Conservation (phyloP, 306 rosid genomes). For the Rosa persica region DNA sequence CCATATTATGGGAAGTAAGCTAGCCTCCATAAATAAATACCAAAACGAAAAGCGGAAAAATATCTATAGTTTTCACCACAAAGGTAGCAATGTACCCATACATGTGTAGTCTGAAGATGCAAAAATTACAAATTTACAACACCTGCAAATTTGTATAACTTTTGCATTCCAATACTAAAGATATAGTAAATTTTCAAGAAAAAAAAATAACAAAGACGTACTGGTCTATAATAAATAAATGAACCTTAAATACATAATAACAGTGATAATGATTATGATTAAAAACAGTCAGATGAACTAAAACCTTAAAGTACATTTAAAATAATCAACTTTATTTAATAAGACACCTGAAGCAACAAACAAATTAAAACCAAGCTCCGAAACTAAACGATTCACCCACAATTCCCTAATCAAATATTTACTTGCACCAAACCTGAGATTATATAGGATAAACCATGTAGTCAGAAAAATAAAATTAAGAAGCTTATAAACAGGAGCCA, state of each 20-base stretch:
- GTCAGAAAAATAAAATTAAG: not conserved
- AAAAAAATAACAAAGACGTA: not conserved
- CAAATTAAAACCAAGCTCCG: not conserved
- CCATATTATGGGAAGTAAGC: not conserved
- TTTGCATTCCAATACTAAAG: not conserved
- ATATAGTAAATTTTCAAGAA: not conserved
- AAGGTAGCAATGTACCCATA: not conserved
- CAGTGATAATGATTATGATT: not conserved
- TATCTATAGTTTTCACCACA: not conserved
- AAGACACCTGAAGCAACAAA: slow-evolving; percentile 1
- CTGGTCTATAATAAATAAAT: not conserved
- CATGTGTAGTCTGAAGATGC: not conserved
- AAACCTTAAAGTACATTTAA: not conserved
- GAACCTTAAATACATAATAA: not conserved
- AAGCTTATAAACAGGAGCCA: not conserved
- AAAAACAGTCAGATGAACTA: not conserved
- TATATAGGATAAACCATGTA: not conserved
- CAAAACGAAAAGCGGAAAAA: not conserved
- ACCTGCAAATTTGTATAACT: not conserved
- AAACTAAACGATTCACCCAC: not conserved
- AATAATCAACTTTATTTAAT: not conserved
- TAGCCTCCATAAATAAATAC: not conserved
- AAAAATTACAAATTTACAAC: not conserved
- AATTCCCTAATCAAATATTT: not conserved
- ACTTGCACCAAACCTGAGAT: not conserved